Conservation (phyloP, 192 early-diverging fungal species). For the Umbelopsis isabellina region DNA sequence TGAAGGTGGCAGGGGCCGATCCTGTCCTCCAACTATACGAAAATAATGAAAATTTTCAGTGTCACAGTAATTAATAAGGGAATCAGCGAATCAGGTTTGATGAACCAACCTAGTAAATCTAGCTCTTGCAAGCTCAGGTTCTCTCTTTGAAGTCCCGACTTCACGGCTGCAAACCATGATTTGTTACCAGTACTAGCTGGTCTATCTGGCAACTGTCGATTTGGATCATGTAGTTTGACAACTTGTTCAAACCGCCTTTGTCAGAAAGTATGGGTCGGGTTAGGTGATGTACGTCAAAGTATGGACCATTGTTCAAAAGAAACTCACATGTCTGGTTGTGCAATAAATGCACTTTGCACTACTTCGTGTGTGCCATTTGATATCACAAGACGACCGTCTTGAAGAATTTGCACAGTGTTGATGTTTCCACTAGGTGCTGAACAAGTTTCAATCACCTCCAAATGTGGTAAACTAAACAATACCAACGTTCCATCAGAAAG, state of each 20-base stretch:
- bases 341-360: constrained; percentile 29
- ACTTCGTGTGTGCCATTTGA: constrained; percentile 36
- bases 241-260: constrained; percentile 32
- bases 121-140: constrained; percentile 31
- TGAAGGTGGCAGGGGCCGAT: constrained; percentile 1
- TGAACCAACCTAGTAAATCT: constrained; percentile 31
- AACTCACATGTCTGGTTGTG: constrained; percentile 30
- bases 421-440: background rate
- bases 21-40: constrained; percentile 24
- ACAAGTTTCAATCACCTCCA: constrained; percentile 19
- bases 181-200: constrained; percentile 28
- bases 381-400: constrained; percentile 36
- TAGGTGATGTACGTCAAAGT: background rate
- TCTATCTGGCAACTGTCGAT: constrained; percentile 20
- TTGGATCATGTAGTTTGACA: constrained; percentile 34
- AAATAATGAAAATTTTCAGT: background rate
- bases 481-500: constrained; percentile 28
- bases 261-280: background rate
- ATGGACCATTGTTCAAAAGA: no score
- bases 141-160: constrained; percentile 35
- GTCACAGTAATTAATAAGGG: background rate
- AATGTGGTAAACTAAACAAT: constrained; percentile 30
- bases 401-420: background rate
- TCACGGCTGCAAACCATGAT: constrained; percentile 38
- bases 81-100: constrained; percentile 4